Conservation (phyloP, 768 basidiomycete species). For the Chalciporus sphaerocephalus region DNA sequence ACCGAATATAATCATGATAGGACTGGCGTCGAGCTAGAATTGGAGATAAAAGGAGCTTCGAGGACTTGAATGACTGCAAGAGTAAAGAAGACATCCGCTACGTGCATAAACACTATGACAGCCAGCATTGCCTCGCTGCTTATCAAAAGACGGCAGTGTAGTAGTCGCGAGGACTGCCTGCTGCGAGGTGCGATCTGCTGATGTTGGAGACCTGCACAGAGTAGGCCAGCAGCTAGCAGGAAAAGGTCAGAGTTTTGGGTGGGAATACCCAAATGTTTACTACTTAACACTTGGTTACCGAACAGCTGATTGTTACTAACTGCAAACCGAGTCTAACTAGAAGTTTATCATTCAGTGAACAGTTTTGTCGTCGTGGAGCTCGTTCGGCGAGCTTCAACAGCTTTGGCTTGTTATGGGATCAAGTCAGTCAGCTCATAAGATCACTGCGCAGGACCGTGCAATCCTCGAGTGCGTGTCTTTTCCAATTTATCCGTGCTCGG, state of each 20-base stretch:
- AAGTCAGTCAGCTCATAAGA: conserved; percentile 75
- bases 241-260: conserved; percentile 7
- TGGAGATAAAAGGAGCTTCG: conserved; percentile 7
- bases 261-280: conserved; percentile 7
- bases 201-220: no score
- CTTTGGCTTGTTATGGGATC: conserved; percentile 49
- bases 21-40: conserved; percentile 20
- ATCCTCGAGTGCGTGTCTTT: conserved; percentile 81
- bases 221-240: background rate
- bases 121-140: conserved; percentile 28
- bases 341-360: background rate
- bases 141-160: conserved; percentile 5
- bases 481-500: conserved; percentile 13
- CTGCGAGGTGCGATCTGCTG: background rate
- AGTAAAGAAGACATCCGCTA: conserved; percentile 28
- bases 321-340: no score
- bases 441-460: conserved; percentile 90
- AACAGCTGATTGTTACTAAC: no score
- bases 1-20: conserved; percentile 73
- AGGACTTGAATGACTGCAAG: conserved; percentile 18
- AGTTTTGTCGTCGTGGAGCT: background rate
- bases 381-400: background rate
- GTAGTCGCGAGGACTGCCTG: conserved; percentile 13
- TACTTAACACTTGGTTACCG: no score
- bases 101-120: conserved; percentile 21